These are phyloP conservation scores for Phytophthora fragariaefolia DNA, from an alignment of 352 stramenopile species.

Conservation along the genomic window DNA sequence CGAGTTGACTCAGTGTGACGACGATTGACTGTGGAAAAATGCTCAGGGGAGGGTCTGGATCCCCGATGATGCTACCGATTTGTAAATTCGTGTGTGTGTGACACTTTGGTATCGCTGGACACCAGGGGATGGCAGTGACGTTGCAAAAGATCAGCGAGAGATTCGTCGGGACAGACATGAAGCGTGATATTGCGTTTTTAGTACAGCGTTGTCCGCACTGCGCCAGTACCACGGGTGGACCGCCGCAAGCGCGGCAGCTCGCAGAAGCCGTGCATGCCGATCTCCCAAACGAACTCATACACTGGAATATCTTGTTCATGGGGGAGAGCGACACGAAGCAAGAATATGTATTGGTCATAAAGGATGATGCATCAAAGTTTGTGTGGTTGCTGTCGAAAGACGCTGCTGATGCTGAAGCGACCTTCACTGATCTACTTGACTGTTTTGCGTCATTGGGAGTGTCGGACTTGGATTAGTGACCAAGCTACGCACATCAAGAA, in stretches of 20 bases:
- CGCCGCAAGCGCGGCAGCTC: constrained; percentile 10
- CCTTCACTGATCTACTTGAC: neutral
- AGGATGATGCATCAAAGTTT: neutral
- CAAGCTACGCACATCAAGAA: constrained; percentile 2
- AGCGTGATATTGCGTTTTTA: constrained; percentile 27
- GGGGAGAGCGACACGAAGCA: neutral
- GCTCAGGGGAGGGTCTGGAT: constrained; percentile 6
- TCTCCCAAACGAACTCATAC: neutral
- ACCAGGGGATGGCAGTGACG: constrained; percentile 26
- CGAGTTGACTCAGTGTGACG: neutral
- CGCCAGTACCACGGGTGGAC: neutral
- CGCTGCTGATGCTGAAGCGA: neutral
- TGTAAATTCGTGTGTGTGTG: constrained; percentile 38
- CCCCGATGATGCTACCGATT: constrained; percentile 4
- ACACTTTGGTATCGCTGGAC: constrained; percentile 32
- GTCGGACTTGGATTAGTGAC: neutral
- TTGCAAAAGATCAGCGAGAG: constrained; percentile 1
- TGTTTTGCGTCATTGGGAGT: neutral
- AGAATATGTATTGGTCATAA: neutral
- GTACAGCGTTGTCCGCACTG: constrained; percentile 27
- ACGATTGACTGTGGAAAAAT: neutral
- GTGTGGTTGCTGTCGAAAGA: neutral
- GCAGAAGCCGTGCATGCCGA: neutral
- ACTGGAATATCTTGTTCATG: neutral
- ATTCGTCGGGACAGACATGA: constrained; percentile 26